Base-by-base conservation (phyloP, 164 flowering plant genomes). In the Sextonia rubra region DNA sequence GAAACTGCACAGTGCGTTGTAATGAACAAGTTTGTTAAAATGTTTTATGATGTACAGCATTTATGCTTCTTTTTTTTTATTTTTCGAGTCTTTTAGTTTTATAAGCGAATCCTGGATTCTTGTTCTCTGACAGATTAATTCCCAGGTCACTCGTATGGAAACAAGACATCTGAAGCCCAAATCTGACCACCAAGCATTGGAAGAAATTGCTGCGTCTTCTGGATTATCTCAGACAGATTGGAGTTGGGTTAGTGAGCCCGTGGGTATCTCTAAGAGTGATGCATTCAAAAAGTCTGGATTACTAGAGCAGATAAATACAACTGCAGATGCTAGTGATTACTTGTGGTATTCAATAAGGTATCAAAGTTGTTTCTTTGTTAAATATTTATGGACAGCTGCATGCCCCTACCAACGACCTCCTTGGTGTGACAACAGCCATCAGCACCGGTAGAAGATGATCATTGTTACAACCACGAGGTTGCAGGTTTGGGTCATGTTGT, bases 261-360 rank as follows among this genome's bases (percentile, higher is more conserved):
- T 93, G 26, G 99, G 98, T 26, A 86, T 93, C 71, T 88, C 98
- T 68, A 89, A 84, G 79, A 77, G 79, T 17, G 69, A 77, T 77
- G 82, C 94, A 69, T 85, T 96, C 72, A 70, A 68, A 23, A 92
- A 81, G 77, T 60, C 58, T 52, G 94, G 97, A 66, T 77, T 93
- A 47, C 11, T 86, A 62, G 99, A 96, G 86, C 99, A 96, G 77
- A 91, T 96, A 77, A 96, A 90, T 77, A 89, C 91, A 9, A 93
- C 99, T 61, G 91, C 99, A 76, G 99, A 96, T 82, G 78, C 76
- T 82, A 96, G 97, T 83, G 99, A 96, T 78, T 91, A 96, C 75
- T 79, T 96, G 76, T 96, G 99, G 99, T 96, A 96, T 83, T 93
- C 99, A 47, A 23, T 87, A 66, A 93, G 98, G 99, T 95, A 85